These are phyloP conservation scores for Suhomyces coccinellae DNA, from an alignment of 1,139 yeast species.

Conservation along the genomic window DNA sequence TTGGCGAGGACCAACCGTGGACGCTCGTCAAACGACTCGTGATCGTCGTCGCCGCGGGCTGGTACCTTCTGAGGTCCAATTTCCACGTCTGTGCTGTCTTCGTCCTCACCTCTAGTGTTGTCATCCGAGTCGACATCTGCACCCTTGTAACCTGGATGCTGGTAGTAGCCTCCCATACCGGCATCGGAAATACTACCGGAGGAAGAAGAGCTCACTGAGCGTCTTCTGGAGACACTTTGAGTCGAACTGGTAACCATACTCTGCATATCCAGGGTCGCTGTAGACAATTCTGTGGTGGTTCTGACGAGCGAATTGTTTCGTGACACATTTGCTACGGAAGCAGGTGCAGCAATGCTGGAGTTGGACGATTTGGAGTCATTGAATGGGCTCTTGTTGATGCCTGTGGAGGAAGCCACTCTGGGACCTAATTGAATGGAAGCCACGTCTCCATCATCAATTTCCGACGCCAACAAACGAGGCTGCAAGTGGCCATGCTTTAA, in stretches of 20 bases:
- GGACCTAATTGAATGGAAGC: constrained; percentile 11
- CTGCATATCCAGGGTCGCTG: constrained; percentile 21
- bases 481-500: constrained; percentile 73
- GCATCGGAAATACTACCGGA: constrained; percentile 30
- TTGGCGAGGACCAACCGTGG: constrained; percentile 66
- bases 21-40: constrained; percentile 37
- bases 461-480: constrained; percentile 75
- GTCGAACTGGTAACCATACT: constrained; percentile 22
- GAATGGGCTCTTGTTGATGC: constrained; percentile 8
- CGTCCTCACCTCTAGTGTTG: constrained; percentile 17
- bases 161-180: constrained; percentile 40
- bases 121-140: constrained; percentile 28
- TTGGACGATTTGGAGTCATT: constrained; percentile 23
- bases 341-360: constrained; percentile 22
- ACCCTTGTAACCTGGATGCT: constrained; percentile 43
- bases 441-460: constrained; percentile 65
- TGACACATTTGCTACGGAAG: constrained; percentile 17
- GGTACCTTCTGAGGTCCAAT: background rate
- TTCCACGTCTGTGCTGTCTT: constrained; percentile 19
- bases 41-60: constrained; percentile 5
- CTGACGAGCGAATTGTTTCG: constrained; percentile 30
- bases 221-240: constrained; percentile 16
- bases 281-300: constrained; percentile 32
- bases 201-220: constrained; percentile 24
- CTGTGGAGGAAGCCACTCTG: constrained; percentile 1